Evolutionary conservation across 2,329 filamentous ascomycete genomes (phyloP).

Genomic region (Colletotrichum eremochloae): DNA sequence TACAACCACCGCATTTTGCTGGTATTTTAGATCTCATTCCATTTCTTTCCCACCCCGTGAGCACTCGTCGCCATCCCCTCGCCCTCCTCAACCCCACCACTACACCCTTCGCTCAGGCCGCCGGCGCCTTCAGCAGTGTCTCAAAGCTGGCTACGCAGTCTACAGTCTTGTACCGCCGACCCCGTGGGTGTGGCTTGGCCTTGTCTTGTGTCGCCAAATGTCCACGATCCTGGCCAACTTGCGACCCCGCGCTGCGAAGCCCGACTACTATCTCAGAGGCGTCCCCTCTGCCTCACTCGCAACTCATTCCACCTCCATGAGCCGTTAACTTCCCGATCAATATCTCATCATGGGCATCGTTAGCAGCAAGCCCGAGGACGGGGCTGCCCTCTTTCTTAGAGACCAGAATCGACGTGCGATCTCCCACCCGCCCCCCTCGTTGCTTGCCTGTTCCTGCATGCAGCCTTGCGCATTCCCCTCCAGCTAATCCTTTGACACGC

Average conservation of each 20-base stretch:
- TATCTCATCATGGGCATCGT: constrained; percentile 86
- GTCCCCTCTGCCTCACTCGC: constrained; percentile 16
- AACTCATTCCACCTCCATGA: constrained; percentile 29
- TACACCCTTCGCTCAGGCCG: constrained; percentile 30
- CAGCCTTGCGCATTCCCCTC: constrained; percentile 41
- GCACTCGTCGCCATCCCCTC: constrained; percentile 1
- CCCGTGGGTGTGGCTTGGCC: constrained; percentile 40
- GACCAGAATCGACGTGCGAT: constrained; percentile 90
- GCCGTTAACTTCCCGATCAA: constrained; percentile 41
- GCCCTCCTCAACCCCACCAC: constrained; percentile 2
- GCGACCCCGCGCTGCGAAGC: constrained; percentile 42
- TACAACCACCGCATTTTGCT: constrained; percentile 25
- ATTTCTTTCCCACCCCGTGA: constrained; percentile 1
- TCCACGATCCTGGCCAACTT: constrained; percentile 40
- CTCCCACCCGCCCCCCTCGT: constrained; percentile 39
- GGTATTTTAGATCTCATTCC: constrained; percentile 29
- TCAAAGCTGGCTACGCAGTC: constrained; percentile 37
- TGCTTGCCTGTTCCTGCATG: constrained; percentile 40
- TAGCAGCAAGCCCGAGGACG: constrained; percentile 89
- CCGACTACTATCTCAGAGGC: constrained; percentile 27
- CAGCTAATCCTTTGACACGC: constrained; percentile 43
- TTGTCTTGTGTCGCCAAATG: constrained; percentile 42
- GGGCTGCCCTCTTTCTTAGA: constrained; percentile 82
- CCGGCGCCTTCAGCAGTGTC: constrained; percentile 19
- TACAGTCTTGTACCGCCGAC: constrained; percentile 31